Conservation (phyloP, 139 green algal genomes). For the Picochlorum sp. region DNA sequence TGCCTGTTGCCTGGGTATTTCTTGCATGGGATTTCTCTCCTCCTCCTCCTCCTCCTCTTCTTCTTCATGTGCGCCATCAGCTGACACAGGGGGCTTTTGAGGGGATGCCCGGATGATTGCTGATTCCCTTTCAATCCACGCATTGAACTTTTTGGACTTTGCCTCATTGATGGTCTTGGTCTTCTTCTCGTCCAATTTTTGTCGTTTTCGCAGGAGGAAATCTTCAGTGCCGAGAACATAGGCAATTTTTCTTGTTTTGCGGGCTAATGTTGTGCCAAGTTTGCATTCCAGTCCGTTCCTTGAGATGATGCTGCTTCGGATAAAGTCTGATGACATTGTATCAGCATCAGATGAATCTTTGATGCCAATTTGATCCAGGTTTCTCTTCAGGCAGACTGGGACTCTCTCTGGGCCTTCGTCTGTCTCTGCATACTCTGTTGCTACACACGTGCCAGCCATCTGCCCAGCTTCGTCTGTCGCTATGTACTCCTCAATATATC, state of each 20-base stretch:
- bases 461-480: conserved; percentile 15
- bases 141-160: conserved; percentile 14
- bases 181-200: neutral
- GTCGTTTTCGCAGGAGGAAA: conserved; percentile 45
- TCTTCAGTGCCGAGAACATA: conserved; percentile 97
- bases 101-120: too few relatives aligned
- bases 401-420: conserved; percentile 10
- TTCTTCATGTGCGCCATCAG: too few relatives aligned
- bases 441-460: neutral
- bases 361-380: conserved; percentile 24
- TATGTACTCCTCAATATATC: conserved; percentile 65
- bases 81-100: too few relatives aligned
- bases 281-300: conserved; percentile 95
- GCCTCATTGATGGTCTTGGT: neutral
- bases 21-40: too few relatives aligned
- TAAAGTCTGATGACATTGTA: neutral
- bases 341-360: conserved; percentile 15
- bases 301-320: conserved; percentile 27
- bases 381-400: conserved; percentile 44
- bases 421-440: conserved; percentile 14
- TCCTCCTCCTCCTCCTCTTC: too few relatives aligned
- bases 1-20: too few relatives aligned
- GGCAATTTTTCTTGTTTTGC: conserved; percentile 43
- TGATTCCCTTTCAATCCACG: conserved; percentile 16
- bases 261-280: conserved; percentile 12